Base-by-base conservation (phyloP, 805 yeast genomes). In the Kodamaea restingae region DNA sequence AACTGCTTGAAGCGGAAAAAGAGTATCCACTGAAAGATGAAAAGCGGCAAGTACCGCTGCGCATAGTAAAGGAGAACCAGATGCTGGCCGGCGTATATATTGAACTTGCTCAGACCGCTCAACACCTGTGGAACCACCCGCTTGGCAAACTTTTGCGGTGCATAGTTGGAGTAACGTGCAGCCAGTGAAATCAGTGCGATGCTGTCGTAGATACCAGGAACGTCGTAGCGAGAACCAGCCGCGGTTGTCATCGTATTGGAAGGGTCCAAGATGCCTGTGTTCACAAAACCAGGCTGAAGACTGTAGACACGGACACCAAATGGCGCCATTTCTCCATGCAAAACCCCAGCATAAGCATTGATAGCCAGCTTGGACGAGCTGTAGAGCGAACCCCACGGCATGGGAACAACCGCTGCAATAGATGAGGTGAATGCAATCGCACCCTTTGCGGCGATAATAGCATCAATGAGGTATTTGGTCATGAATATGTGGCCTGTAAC, bases 311-410 rank as follows among this genome's bases (percentile, higher is more conserved):
- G 52, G 25, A 69, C 71, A 1, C 67, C 73, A 36, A 66, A 55
- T 0, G 63, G 62, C 29, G 49, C 45, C 54, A 68, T 47, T 41
- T 70, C 75, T 5, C 53, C 40, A 4, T 58, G 61, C 14, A 70
- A 49, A 2, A 43, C 50, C 31, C 50, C 42, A 2, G 73, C 70
- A 34, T 66, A 56, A 27, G 48, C 51, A 42, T 59, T 64, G 36
- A 70, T 60, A 4, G 74, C 70, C 1, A 69, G 62, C 45, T 70
- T 70, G 15, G 66, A 49, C 3, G 71, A 51, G 24, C 58, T 48
- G 50, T 70, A 70, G 4, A 55, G 49, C 4, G 60, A 43, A 1
- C 47, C 37, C 58, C 65, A 65, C 4, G 73, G 65, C 21, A 58
- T 43, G 3, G 70, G 65, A 1, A 52, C 49, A 4, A 55, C 34